phyloP scores from a whole-genome alignment of 371 early-diverging fungal species.

The Amoeboaphelidium protococcarum region DNA sequence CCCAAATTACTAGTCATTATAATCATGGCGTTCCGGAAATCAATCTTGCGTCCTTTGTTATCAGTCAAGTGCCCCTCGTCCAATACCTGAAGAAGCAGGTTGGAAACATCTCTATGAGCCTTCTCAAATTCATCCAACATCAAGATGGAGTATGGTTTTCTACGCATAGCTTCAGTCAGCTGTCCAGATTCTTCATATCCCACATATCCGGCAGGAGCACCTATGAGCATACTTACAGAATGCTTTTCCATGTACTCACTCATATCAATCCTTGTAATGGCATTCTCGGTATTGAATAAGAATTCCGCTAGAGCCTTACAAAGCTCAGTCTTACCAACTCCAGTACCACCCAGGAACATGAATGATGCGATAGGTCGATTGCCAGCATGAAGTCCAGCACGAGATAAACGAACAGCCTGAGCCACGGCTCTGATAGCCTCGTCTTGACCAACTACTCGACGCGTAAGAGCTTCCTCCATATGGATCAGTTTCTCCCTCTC shows the following conservation, averaged over 20 bases:
- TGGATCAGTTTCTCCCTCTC: constrained; percentile 55
- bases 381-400: constrained; percentile 52
- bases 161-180: constrained; percentile 64
- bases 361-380: constrained; percentile 66
- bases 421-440: constrained; percentile 46
- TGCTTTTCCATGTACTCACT: constrained; percentile 55
- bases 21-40: constrained; percentile 75
- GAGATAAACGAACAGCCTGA: constrained; percentile 45
- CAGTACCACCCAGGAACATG: constrained; percentile 77
- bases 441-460: constrained; percentile 62
- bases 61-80: constrained; percentile 79
- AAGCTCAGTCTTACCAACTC: constrained; percentile 54
- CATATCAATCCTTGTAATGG: constrained; percentile 74
- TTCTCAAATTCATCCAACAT: constrained; percentile 81
- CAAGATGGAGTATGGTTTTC: constrained; percentile 64
- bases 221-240: constrained; percentile 58
- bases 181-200: constrained; percentile 39
- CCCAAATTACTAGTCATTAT: constrained; percentile 72
- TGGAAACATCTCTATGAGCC: constrained; percentile 37
- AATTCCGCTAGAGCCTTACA: constrained; percentile 66
- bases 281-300: constrained; percentile 56
- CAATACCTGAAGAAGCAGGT: constrained; percentile 26
- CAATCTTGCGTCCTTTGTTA: constrained; percentile 46
- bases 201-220: constrained; percentile 52
- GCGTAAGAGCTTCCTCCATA: constrained; percentile 40